A percentile compares a stretch with the other conserved stretches of the same genome.
Conservation (phyloP, 108 stramenopile genomes). For the Nitzschia inconspicua region DNA sequence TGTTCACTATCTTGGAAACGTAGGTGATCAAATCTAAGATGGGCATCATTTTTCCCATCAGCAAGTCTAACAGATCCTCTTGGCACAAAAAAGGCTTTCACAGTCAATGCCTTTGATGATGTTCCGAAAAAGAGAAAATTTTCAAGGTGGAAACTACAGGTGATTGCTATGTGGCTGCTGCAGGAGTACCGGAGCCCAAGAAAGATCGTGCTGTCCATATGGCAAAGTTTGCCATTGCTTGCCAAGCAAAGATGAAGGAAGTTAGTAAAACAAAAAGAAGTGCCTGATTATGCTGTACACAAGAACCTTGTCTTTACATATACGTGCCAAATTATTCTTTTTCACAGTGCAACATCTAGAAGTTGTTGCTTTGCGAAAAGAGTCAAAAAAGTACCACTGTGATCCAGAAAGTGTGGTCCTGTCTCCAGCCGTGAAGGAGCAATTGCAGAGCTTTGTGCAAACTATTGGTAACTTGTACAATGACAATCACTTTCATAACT, state of each 20-base stretch:
- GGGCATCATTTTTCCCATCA: too few relatives aligned
- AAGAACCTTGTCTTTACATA: not conserved
- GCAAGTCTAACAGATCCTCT: too few relatives aligned
- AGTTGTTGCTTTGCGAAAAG: too few relatives aligned
- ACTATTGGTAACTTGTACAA: slow-evolving; percentile 21
- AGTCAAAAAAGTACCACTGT: too few relatives aligned
- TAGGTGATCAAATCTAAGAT: too few relatives aligned
- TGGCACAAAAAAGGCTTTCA: too few relatives aligned
- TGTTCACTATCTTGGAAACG: too few relatives aligned
- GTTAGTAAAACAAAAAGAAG: too few relatives aligned
- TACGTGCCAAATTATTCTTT: too few relatives aligned
- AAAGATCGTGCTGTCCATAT: slow-evolving; percentile 47
- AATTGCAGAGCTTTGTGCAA: slow-evolving; percentile 15
- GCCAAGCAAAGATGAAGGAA: slow-evolving; percentile 18
- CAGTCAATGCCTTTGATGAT: slow-evolving; percentile 41
- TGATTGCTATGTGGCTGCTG: slow-evolving; percentile 51
- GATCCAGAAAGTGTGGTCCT: too few relatives aligned
- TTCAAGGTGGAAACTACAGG: slow-evolving; percentile 65
- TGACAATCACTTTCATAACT: slow-evolving; percentile 61
- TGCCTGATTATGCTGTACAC: too few relatives aligned
- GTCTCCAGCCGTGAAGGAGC: not conserved
- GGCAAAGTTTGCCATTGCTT: slow-evolving; percentile 45
- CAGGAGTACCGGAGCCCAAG: slow-evolving; percentile 39
- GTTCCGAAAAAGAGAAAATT: slow-evolving; percentile 30
- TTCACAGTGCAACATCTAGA: too few relatives aligned